phyloP scores from a whole-genome alignment of 768 basidiomycete genomes.

The Boletus tylopilopsis region DNA sequence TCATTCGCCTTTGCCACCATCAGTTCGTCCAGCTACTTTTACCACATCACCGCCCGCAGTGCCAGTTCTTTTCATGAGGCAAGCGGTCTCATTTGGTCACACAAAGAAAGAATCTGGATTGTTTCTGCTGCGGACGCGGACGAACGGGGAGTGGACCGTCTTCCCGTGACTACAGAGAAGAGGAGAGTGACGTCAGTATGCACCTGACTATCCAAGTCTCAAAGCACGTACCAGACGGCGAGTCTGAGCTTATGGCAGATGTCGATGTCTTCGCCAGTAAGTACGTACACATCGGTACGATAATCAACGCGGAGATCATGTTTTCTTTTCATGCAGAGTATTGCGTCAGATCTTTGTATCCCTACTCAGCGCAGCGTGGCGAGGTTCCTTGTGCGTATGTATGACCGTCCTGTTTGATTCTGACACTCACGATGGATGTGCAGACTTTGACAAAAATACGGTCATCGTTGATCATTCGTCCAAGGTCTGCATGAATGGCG shows the following conservation, averaged over 20 bases:
- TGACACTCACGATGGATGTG: slow-evolving; percentile 5
- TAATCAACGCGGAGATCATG: slow-evolving; percentile 1
- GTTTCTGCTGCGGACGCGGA: slow-evolving; percentile 70
- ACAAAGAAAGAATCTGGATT: slow-evolving; percentile 74
- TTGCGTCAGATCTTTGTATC: slow-evolving; percentile 75
- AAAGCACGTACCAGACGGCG: slow-evolving; percentile 38
- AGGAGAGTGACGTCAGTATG: slow-evolving; percentile 31
- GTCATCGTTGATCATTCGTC: slow-evolving; percentile 82
- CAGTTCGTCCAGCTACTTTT: background rate
- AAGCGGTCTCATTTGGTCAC: slow-evolving; percentile 24
- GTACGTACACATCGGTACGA: slow-evolving; percentile 7
- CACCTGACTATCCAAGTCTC: slow-evolving; percentile 57
- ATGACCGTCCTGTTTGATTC: background rate
- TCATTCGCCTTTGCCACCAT: slow-evolving; percentile 35
- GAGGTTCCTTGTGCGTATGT: slow-evolving; percentile 78
- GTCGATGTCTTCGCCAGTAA: slow-evolving; percentile 67
- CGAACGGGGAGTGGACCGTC: slow-evolving; percentile 37
- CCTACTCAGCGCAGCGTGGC: slow-evolving; percentile 79
- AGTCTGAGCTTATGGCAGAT: slow-evolving; percentile 60
- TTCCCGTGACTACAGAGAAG: slow-evolving; percentile 57
- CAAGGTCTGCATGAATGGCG: slow-evolving; percentile 62
- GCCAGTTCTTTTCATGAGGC: slow-evolving; percentile 13
- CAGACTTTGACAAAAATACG: slow-evolving; percentile 78
- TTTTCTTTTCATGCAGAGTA: slow-evolving; percentile 46
- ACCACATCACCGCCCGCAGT: slow-evolving; percentile 21